These are phyloP conservation scores for Miscanthus sacchariflorus DNA, from an alignment of 202 grass and related monocot genomes.

Conservation along the genomic window DNA sequence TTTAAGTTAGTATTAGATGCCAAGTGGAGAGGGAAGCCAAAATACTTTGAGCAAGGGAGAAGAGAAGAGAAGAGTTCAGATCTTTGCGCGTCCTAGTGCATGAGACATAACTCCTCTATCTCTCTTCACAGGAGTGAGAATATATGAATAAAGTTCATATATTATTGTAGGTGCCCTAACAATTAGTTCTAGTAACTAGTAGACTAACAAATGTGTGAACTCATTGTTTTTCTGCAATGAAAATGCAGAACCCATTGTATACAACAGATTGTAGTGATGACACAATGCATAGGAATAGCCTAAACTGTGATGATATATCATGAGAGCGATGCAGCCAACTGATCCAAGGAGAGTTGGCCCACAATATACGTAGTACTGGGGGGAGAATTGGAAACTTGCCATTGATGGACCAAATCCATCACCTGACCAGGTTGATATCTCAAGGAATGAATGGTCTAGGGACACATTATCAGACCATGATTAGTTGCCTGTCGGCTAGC, in stretches of 20 bases:
- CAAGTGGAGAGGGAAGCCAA: no score
- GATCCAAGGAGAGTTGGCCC: not conserved
- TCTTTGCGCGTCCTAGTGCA: not conserved
- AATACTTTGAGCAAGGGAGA: no score
- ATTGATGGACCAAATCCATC: slow-evolving; percentile 38
- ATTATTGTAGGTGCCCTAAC: not conserved
- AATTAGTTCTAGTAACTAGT: not conserved
- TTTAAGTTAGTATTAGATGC: not conserved
- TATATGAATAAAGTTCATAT: not conserved
- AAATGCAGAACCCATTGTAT: not conserved
- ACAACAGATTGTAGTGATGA: slow-evolving; percentile 6
- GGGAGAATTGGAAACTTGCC: slow-evolving; percentile 5
- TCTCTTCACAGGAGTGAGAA: not conserved
- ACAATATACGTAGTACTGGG: slow-evolving; percentile 11
- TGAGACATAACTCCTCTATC: not conserved
- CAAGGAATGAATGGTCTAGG: slow-evolving; percentile 28
- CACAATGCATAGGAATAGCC: not conserved
- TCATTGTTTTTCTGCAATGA: not conserved
- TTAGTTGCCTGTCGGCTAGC: slow-evolving; percentile 26
- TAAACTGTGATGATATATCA: not conserved
- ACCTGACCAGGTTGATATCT: slow-evolving; percentile 11
- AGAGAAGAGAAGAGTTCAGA: no score
- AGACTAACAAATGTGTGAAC: not conserved
- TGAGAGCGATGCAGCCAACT: not conserved
- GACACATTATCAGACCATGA: slow-evolving; percentile 38